A percentile compares a stretch with the other conserved stretches of the same genome.
These are phyloP conservation scores for Lathyrus tuberosus DNA, from an alignment of 306 rosid species.

Conservation along the genomic window DNA sequence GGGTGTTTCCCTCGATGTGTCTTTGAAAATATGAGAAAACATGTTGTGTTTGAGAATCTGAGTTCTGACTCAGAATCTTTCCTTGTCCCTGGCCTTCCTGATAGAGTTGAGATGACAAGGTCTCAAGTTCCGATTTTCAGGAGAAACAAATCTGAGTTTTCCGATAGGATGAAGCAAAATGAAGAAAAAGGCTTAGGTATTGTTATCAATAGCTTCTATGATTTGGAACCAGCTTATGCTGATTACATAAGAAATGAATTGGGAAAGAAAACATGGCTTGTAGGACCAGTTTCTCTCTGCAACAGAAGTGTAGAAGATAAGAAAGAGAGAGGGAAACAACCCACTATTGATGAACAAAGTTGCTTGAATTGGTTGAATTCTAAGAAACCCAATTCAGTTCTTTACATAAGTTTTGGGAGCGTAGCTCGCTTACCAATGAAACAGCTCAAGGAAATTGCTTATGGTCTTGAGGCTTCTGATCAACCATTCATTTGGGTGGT, in stretches of 20 bases:
- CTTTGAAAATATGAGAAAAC: constrained; percentile 27
- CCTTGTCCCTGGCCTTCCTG: constrained; percentile 51
- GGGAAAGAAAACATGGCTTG: constrained; percentile 54
- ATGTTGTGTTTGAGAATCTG: constrained; percentile 39
- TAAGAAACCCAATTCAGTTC: constrained; percentile 58
- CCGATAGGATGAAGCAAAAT: not conserved
- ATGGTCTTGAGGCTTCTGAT: constrained; percentile 57
- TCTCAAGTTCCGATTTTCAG: constrained; percentile 53
- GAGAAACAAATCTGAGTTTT: constrained; percentile 29
- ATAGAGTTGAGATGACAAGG: constrained; percentile 49
- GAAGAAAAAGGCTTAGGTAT: constrained; percentile 54
- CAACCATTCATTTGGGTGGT: constrained; percentile 71
- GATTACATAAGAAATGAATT: constrained; percentile 40
- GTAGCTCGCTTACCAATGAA: constrained; percentile 37
- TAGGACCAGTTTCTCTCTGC: constrained; percentile 67
- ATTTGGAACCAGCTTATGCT: constrained; percentile 57
- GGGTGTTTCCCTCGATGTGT: constrained; percentile 63
- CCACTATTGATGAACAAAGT: constrained; percentile 50
- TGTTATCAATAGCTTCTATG: constrained; percentile 60
- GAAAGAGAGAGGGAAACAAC: constrained; percentile 49
- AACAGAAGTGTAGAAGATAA: constrained; percentile 48
- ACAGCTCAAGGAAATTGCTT: constrained; percentile 63
- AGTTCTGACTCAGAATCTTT: constrained; percentile 54
- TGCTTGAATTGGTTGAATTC: constrained; percentile 57
- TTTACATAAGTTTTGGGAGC: constrained; percentile 67